Base-by-base conservation (phyloP, 495 filamentous ascomycete genomes). In the Cudoniella acicularis region DNA sequence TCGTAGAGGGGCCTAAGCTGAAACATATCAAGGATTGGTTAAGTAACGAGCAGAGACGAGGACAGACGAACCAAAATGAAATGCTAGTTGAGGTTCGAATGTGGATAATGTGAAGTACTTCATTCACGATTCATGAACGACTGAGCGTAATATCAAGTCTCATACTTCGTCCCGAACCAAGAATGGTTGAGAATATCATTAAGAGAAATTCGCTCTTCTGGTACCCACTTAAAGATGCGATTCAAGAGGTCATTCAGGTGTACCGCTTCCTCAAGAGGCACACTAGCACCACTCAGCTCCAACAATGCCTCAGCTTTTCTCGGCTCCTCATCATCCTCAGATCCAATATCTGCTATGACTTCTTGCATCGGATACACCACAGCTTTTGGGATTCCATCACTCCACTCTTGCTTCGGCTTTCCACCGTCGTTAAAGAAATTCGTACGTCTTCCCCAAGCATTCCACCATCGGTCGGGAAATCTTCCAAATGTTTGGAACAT, bases 191-290 rank as follows among this genome's bases (percentile, higher is more conserved):
- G 21, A 50, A 50, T 50, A 24, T 50, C 48, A 9, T 50, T n/a
- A n/a, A 50, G 20, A 26, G 48, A 50, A 50, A 50, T 50, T 23
- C 48, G 18, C 48, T 50, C 48, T 50, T 50, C 48, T 50, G 48
- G 48, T 25, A 25, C n/a, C 48, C 48, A 50, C 23, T 50, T 50
- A 24, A 50, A 26, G 20, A 50, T 50, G 21, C 23, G 20, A 24
- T 50, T 20, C 21, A 50, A 50, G 10, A 50, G 48, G 48, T 50
- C 48, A 3, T 50, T 50, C 48, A 50, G 10, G 8, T 50, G 48
- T 50, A 21, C 20, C 20, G 48, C 48, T 26, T 50, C 48, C 23
- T 50, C 48, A 6, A 6, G 21, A 13, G 48, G 48, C 48, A 50
- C 48, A 24, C 21, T 50, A 25, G 23, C 22, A 23, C 48, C 48